Base-by-base conservation (phyloP, 2,329 filamentous ascomycete genomes). In the Beauveria sp. region DNA sequence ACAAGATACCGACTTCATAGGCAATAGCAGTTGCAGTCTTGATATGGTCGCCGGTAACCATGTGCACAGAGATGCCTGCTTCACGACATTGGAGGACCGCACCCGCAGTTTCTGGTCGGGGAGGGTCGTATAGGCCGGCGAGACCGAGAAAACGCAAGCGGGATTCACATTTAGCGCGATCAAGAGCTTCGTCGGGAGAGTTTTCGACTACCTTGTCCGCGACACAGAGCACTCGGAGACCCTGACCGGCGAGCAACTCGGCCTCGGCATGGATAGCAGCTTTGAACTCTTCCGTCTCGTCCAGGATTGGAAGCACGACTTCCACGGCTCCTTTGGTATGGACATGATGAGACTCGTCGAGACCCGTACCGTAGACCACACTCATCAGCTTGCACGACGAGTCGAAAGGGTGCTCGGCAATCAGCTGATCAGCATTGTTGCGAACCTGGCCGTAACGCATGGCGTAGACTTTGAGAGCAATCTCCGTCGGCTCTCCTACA, bases 351-450 rank as follows among this genome's bases (percentile, higher is more conserved):
- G 71, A 69, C 12, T 71, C 69, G 26, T 74, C 73, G 18, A 72
- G 20, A 1, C 70, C 71, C 49, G 67, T 71, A 8, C 72, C 71
- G 49, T 88, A 89, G 31, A 90, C 81, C 54, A 90, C 87, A 43
- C 86, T 88, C 88, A 91, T 91, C 63, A 87, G 82, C 76, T 91
- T 91, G 72, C 88, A 83, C 43, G 84, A 83, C 0, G 87, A 90
- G 70, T 91, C 88, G 68, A 91, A 91, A 2, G 88, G 87, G 60
- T 87, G 87, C 67, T 91, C 88, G 1, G 84, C 81, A 10, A 88
- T 67, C 50, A 87, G 74, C 45, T 74, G 72, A 61, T 80, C 78
- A 26, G 70, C 67, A n/a, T 73, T 73, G 24, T 72, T 70, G 69
- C 80, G 81, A 57, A 76, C 79, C 63, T 80, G 79, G 34, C 80